These are phyloP conservation scores for Teratosphaeria nubilosa DNA, from an alignment of 2,329 filamentous ascomycete genomes.

Conservation along the genomic window DNA sequence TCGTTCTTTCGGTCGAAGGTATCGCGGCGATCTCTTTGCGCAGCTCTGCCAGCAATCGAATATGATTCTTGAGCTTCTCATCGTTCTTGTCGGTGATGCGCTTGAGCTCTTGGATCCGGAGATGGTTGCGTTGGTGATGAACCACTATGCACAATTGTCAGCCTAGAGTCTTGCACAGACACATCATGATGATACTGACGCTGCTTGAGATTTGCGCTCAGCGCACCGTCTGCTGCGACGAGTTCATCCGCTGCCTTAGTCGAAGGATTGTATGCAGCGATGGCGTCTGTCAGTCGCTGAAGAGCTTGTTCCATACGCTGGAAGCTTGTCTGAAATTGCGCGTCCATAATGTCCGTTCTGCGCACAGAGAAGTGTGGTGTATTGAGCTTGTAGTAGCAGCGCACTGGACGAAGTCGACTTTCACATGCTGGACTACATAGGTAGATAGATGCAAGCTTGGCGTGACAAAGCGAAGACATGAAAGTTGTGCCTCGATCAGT, in stretches of 20 bases:
- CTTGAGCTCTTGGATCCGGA: slow-evolving; percentile 59
- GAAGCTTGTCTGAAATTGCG: slow-evolving; percentile 33
- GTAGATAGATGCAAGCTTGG: not conserved
- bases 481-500: not conserved
- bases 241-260: slow-evolving; percentile 58
- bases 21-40: slow-evolving; percentile 62
- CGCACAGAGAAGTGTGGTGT: not conserved
- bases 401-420: not conserved
- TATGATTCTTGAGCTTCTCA: slow-evolving; percentile 59
- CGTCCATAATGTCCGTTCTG: slow-evolving; percentile 27
- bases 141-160: slow-evolving; percentile 41
- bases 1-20: slow-evolving; percentile 39
- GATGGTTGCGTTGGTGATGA: slow-evolving; percentile 63
- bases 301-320: slow-evolving; percentile 43
- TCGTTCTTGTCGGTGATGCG: slow-evolving; percentile 56
- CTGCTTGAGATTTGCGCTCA: slow-evolving; percentile 56
- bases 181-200: slow-evolving; percentile 34
- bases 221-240: slow-evolving; percentile 56
- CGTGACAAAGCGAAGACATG: not conserved
- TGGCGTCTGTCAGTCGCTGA: slow-evolving; percentile 62
- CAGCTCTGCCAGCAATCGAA: slow-evolving; percentile 59
- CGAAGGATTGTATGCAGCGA: slow-evolving; percentile 73
- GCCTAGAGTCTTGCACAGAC: not conserved
- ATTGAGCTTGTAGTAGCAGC: not conserved
- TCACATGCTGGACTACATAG: not conserved